Conservation (phyloP, 2,329 filamentous ascomycete genomes). For the Botrytis elliptica region DNA sequence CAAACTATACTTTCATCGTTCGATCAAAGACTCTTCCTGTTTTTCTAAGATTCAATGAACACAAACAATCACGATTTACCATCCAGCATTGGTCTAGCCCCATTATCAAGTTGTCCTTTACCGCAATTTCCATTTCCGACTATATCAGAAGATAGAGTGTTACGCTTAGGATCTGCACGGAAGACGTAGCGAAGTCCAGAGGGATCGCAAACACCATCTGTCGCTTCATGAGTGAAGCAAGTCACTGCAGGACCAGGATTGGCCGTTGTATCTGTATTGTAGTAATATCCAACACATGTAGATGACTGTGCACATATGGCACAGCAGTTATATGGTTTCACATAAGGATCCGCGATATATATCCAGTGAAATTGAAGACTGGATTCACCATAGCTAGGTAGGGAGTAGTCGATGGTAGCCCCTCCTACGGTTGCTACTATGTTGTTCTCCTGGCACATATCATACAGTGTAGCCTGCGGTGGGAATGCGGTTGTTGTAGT, state of each 20-base stretch:
- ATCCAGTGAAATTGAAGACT: neutral
- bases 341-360: neutral
- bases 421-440: neutral
- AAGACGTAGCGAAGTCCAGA: neutral
- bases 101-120: neutral
- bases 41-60: neutral
- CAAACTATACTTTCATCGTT: rapidly evolving
- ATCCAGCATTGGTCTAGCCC: neutral
- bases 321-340: neutral
- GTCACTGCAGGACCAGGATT: neutral
- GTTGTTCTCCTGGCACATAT: neutral
- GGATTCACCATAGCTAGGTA: neutral
- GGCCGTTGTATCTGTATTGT: neutral
- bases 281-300: neutral
- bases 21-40: neutral
- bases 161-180: neutral
- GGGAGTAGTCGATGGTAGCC: neutral
- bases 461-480: neutral
- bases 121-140: neutral
- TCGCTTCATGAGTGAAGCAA: neutral
- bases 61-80: neutral
- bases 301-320: neutral
- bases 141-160: neutral
- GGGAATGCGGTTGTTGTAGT: neutral
- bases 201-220: neutral